A percentile compares a stretch with the other conserved stretches of the same genome.
Conservation (phyloP, 2,329 filamentous ascomycete species). For the Colletotrichum euphorbiae region DNA sequence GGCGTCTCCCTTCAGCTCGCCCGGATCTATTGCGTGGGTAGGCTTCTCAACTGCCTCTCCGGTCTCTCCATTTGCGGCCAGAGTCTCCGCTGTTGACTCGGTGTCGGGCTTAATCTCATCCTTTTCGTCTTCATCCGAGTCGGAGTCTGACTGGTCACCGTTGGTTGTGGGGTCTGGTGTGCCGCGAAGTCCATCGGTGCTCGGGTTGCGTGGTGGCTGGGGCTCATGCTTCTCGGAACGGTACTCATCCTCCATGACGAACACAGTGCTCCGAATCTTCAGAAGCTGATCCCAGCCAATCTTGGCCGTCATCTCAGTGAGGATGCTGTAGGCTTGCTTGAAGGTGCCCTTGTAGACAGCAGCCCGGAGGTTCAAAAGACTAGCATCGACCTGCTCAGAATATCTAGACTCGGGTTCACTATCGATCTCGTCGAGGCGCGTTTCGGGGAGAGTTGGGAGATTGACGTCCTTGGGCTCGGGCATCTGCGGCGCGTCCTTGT, state of each 20-base stretch:
- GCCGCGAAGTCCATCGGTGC: conserved; percentile 81
- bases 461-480: conserved; percentile 90
- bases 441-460: conserved; percentile 88
- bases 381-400: conserved; percentile 87
- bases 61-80: conserved; percentile 48
- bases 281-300: conserved; percentile 98
- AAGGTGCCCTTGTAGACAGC: conserved; percentile 95
- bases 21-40: conserved; percentile 80
- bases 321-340: conserved; percentile 89
- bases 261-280: conserved; percentile 94
- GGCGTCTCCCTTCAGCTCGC: conserved; percentile 79
- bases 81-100: conserved; percentile 43
- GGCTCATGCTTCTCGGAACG: conserved; percentile 83
- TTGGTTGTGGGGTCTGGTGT: conserved; percentile 71
- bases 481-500: conserved; percentile 95
- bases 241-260: conserved; percentile 99
- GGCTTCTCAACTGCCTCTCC: conserved; percentile 77
- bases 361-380: conserved; percentile 85
- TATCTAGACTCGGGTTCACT: conserved; percentile 87
- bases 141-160: conserved; percentile 51
- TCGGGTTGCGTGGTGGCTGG: conserved; percentile 75
- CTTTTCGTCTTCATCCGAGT: conserved; percentile 45
- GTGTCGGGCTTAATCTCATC: conserved; percentile 50
- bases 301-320: conserved; percentile 95
- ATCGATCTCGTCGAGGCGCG: conserved; percentile 94